Percentiles rank a stretch among this genome's conserved stretches.
Evolutionary conservation across 2,329 filamentous ascomycete genomes (phyloP).

Genomic region (Penicillium sp.): DNA sequence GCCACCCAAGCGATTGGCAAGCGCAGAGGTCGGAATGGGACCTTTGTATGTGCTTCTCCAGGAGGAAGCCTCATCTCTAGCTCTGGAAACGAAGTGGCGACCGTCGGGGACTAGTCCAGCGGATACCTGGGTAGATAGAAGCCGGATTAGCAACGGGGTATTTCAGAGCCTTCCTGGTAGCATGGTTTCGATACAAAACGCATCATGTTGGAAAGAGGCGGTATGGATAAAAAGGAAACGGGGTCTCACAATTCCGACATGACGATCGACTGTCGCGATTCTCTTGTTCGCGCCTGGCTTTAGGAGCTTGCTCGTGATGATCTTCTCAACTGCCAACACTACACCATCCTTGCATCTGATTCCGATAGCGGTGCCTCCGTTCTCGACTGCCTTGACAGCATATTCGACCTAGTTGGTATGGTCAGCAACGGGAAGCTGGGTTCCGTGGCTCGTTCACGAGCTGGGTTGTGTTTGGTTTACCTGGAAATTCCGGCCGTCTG

Average conservation of each 20-base stretch:
- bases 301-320: slow-evolving; percentile 89
- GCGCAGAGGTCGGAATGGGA: slow-evolving; percentile 82
- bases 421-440: slow-evolving; percentile 13
- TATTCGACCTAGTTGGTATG: slow-evolving; percentile 69
- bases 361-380: slow-evolving; percentile 91
- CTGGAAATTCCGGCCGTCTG: slow-evolving; percentile 98
- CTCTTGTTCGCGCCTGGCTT: slow-evolving; percentile 96
- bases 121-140: slow-evolving; percentile 63
- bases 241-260: slow-evolving; percentile 79
- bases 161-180: not conserved
- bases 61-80: slow-evolving; percentile 85
- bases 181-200: not conserved
- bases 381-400: slow-evolving; percentile 97
- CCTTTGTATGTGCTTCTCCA: slow-evolving; percentile 95
- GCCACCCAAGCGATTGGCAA: slow-evolving; percentile 88
- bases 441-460: not conserved
- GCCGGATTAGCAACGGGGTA: not conserved
- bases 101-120: slow-evolving; percentile 94
- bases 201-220: too few species aligned
- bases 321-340: slow-evolving; percentile 93
- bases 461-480: slow-evolving; percentile 46
- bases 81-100: slow-evolving; percentile 89
- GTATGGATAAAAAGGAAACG: not conserved
- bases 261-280: slow-evolving; percentile 90
- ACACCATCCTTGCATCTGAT: slow-evolving; percentile 97